Evolutionary conservation across 768 basidiomycete species (phyloP), one percentile per base, ranked within the genome.

Genomic region (Pleurotus djamor): DNA sequence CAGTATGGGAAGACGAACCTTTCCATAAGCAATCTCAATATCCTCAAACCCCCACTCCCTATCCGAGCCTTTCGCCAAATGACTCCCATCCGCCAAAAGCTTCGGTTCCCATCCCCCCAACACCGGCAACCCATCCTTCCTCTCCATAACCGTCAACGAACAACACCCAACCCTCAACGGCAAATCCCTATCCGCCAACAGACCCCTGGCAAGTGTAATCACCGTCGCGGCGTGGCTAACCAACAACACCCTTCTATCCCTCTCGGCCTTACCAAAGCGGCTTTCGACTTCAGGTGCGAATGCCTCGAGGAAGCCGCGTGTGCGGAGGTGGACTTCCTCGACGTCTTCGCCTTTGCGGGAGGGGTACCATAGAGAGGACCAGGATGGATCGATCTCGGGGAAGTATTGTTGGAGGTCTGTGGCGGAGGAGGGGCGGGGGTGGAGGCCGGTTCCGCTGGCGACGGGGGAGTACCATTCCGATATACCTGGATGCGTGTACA

Each of bases 1-100:
- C 12, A 47, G 3, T n/a, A 45, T 4, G 35, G 49, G 16, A 38
- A 16, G 17, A 69, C 79, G 35, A 45, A 88, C 90, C 78, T 85
- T 76, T 47, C 89, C 89, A 60, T 82, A 72, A 4, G 77, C 76
- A 28, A 87, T 79, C 65, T 80, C 71, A 7, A 90, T 80, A 68
- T 93, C 85, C 64, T 91, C 87, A 61, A 94, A 86, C 12, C 92
- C 92, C 92, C 92, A 94, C 50, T 89, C 88, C 62, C 90, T 77
- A 55, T 80, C 74, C 1, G 81, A 64, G 0, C 86, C 88, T 2
- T 82, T 83, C 32, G 78, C 76, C 41, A 91, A 71, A 69, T 90
- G 87, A 1, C 69, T 65, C 1, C 83, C 87, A 51, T 85, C 83
- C 0, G 80, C 88, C 28, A 91, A 65, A 35, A 66, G 67, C 37